phyloP scores from a whole-genome alignment of 129 eudicot genomes.

The Silybum marianum region DNA sequence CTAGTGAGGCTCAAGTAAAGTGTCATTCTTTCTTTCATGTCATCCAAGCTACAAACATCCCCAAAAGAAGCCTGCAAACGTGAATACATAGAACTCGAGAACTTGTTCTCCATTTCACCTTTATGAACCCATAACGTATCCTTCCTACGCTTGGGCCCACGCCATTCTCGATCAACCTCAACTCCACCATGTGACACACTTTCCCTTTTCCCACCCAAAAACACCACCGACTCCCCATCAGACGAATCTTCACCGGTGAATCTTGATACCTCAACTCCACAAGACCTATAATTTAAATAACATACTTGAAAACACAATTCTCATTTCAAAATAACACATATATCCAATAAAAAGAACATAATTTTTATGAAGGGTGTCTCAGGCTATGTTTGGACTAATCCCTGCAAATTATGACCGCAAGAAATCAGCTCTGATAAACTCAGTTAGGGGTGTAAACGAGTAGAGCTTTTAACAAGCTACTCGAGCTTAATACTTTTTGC shows the following conservation, averaged over 20 bases:
- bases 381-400: too few species aligned
- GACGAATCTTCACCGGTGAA: constrained; percentile 45
- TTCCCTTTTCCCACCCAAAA: constrained; percentile 66
- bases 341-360: too few species aligned
- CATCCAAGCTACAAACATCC: constrained; percentile 88
- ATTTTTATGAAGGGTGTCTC: too few species aligned
- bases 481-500: too few species aligned
- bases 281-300: constrained; percentile 33
- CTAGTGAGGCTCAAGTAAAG: constrained; percentile 60
- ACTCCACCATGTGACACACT: constrained; percentile 46
- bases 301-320: neutral
- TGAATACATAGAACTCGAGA: constrained; percentile 39
- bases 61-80: constrained; percentile 54
- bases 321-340: neutral
- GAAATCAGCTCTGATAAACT: too few species aligned
- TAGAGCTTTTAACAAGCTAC: too few species aligned
- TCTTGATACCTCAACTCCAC: constrained; percentile 60
- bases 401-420: too few species aligned
- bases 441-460: too few species aligned
- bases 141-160: constrained; percentile 75
- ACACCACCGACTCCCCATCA: constrained; percentile 22
- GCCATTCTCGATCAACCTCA: constrained; percentile 66
- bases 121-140: constrained; percentile 44
- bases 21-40: constrained; percentile 82
- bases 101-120: constrained; percentile 32